These are phyloP conservation scores for Graphium sp. DNA, from an alignment of 2,329 filamentous ascomycete species.

Conservation along the genomic window DNA sequence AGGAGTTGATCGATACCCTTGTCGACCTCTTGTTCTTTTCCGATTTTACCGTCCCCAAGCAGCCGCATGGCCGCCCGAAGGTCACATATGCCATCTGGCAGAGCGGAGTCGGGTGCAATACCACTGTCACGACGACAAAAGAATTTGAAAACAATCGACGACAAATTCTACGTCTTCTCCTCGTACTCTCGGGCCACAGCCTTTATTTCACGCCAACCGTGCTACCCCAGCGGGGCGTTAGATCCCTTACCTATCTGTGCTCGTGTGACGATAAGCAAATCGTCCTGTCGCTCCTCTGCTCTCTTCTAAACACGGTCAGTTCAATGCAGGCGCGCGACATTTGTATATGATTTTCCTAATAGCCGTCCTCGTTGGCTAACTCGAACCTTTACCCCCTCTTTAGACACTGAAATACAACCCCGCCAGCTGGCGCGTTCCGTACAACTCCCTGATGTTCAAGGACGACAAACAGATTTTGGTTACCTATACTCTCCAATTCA, in stretches of 20 bases:
- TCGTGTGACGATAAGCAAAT: slow-evolving; percentile 81
- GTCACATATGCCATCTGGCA: slow-evolving; percentile 95
- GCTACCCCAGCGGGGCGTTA: slow-evolving; percentile 69
- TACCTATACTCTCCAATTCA: slow-evolving; percentile 77
- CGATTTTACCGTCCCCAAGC: slow-evolving; percentile 68
- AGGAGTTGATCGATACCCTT: slow-evolving; percentile 82
- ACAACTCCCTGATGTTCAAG: slow-evolving; percentile 82
- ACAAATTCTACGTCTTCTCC: slow-evolving; percentile 71
- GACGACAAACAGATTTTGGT: slow-evolving; percentile 82
- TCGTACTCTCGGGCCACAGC: slow-evolving; percentile 76
- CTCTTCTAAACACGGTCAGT: slow-evolving; percentile 78
- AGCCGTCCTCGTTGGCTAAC: not conserved
- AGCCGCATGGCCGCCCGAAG: slow-evolving; percentile 55
- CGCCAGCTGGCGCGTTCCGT: slow-evolving; percentile 82
- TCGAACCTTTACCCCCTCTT: not conserved
- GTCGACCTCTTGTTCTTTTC: slow-evolving; percentile 83
- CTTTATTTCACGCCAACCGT: slow-evolving; percentile 78
- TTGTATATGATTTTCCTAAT: not conserved
- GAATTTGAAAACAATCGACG: slow-evolving; percentile 87
- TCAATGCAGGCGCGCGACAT: not conserved
- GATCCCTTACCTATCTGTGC: slow-evolving; percentile 74
- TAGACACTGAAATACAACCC: slow-evolving; percentile 92
- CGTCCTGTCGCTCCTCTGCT: slow-evolving; percentile 80
- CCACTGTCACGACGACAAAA: slow-evolving; percentile 70
- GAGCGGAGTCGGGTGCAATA: slow-evolving; percentile 91